phyloP scores from a whole-genome alignment of 345 rosid genomes.

The Acer campestre region DNA sequence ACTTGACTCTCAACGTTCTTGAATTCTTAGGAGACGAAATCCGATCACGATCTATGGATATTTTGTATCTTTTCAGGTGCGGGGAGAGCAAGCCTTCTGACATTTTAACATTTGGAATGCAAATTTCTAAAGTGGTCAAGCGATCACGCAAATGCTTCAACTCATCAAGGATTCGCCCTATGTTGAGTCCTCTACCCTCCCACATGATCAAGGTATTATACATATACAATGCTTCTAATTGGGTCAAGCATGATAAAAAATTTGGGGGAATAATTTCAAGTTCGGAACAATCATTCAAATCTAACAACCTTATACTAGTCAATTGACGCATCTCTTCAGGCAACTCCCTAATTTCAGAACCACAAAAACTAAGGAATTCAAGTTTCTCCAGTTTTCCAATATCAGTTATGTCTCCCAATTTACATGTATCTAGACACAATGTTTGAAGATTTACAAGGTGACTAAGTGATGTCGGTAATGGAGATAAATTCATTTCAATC shows the following conservation, averaged over 20 bases:
- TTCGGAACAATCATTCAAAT: constrained; percentile 14
- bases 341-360: constrained; percentile 8
- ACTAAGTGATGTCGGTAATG: constrained; percentile 15
- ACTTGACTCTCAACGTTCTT: constrained; percentile 23
- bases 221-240: constrained; percentile 27
- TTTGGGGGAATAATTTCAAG: constrained; percentile 14
- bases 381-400: constrained; percentile 19
- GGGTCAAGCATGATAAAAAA: constrained; percentile 12
- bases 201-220: background rate
- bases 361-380: constrained; percentile 22
- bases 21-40: background rate
- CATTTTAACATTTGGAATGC: constrained; percentile 6
- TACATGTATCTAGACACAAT: constrained; percentile 14
- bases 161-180: constrained; percentile 8
- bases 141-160: background rate
- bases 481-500: background rate
- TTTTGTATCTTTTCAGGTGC: constrained; percentile 13
- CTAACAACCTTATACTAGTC: constrained; percentile 16
- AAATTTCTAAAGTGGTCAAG: constrained; percentile 11
- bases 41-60: constrained; percentile 22
- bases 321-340: constrained; percentile 9
- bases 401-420: constrained; percentile 5
- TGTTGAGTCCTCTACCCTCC: constrained; percentile 4
- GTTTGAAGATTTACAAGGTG: constrained; percentile 17
- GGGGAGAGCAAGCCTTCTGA: background rate